Percentiles rank a stretch among this genome's conserved stretches.
These are phyloP conservation scores for Theileria sp. DNA, from an alignment of 169 alveolate species.

Conservation along the genomic window DNA sequence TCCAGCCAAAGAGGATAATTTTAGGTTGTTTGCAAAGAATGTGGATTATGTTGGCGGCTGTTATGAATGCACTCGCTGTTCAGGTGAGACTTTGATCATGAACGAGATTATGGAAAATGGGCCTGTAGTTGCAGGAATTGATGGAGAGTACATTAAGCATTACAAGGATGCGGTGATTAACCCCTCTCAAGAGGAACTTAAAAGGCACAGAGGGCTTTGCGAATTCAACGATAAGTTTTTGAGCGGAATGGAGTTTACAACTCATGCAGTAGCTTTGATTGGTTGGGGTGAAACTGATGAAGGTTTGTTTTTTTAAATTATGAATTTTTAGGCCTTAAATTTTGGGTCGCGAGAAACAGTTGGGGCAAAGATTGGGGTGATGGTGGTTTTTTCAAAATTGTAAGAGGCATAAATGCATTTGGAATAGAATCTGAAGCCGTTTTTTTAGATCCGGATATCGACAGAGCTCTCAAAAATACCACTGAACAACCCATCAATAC, in stretches of 20 bases:
- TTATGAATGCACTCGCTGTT: conserved; percentile 76
- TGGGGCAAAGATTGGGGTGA: conserved; percentile 82
- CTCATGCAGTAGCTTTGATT: conserved; percentile 84
- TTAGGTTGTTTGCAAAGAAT: conserved; percentile 69
- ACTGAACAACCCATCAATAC: conserved; percentile 1
- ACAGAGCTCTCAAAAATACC: background rate
- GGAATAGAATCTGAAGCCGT: conserved; percentile 87
- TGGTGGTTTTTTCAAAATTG: conserved; percentile 71
- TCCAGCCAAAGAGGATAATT: conserved; percentile 6
- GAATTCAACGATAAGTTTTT: conserved; percentile 34
- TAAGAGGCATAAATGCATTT: conserved; percentile 74
- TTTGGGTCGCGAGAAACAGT: conserved; percentile 39
- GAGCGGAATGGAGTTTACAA: conserved; percentile 87
- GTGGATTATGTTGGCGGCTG: conserved; percentile 84
- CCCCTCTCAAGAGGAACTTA: conserved; percentile 18
- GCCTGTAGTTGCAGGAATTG: conserved; percentile 83
- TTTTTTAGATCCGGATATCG: conserved; percentile 80
- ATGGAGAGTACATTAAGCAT: conserved; percentile 72
- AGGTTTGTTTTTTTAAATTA: conserved; percentile 3
- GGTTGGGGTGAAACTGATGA: conserved; percentile 86
- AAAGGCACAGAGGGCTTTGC: conserved; percentile 37
- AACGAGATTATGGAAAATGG: conserved; percentile 78
- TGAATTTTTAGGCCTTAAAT: conserved; percentile 15
- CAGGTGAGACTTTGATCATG: conserved; percentile 76
- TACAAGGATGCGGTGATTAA: conserved; percentile 57